phyloP scores from a whole-genome alignment of 108 stramenopile species.

The Stephanodiscus triporus region DNA sequence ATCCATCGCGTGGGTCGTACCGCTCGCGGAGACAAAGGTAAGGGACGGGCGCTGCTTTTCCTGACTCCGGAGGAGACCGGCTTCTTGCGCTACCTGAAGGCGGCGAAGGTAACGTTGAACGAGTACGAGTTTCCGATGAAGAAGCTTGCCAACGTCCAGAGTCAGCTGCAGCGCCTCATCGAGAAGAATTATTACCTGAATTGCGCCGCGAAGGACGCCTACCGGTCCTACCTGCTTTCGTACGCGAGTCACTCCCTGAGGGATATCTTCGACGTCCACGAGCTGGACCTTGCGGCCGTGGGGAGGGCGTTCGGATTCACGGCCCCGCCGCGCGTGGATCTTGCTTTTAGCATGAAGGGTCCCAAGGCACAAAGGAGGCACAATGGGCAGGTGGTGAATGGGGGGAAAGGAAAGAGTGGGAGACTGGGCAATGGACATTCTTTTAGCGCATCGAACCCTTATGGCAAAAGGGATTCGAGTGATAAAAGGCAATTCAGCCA shows the following conservation, averaged over 20 bases:
- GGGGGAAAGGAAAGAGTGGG: slow-evolving; percentile 53
- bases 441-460: slow-evolving; percentile 96
- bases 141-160: slow-evolving; percentile 95
- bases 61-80: slow-evolving; percentile 98
- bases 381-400: slow-evolving; percentile 49
- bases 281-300: slow-evolving; percentile 94
- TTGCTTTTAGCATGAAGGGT: slow-evolving; percentile 88
- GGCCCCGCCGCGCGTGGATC: slow-evolving; percentile 95
- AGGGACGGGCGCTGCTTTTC: slow-evolving; percentile 96
- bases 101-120: slow-evolving; percentile 96
- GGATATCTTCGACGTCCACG: slow-evolving; percentile 98
- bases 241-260: slow-evolving; percentile 97
- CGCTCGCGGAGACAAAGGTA: slow-evolving; percentile 91
- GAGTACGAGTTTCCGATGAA: slow-evolving; percentile 98
- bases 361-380: slow-evolving; percentile 59
- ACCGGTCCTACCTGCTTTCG: slow-evolving; percentile 94
- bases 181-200: slow-evolving; percentile 99
- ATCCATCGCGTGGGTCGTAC: slow-evolving; percentile 94
- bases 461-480: slow-evolving; percentile 83
- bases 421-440: slow-evolving; percentile 75
- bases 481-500: slow-evolving; percentile 94
- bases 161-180: slow-evolving; percentile 92
- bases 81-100: slow-evolving; percentile 94
- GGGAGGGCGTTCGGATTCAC: slow-evolving; percentile 97
- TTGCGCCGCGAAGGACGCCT: slow-evolving; percentile 95